Evolutionary conservation across 371 early-diverging fungal genomes (phyloP).

Genomic region (Smittium culicis): DNA sequence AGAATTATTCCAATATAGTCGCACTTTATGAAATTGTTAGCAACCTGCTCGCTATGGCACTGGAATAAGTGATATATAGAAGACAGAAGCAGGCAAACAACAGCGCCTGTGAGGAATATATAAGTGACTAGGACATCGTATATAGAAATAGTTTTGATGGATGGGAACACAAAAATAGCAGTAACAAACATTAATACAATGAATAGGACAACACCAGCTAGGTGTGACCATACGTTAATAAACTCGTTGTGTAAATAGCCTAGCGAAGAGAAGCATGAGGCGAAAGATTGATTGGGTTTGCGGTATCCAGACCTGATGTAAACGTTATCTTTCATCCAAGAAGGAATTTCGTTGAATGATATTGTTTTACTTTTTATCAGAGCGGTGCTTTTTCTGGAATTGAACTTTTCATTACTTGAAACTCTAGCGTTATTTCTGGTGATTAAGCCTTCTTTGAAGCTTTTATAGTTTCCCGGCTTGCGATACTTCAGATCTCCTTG

Average conservation of each 20-base stretch:
- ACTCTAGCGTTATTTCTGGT: too few species aligned
- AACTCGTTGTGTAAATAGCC: conserved; percentile 62
- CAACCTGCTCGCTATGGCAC: conserved; percentile 70
- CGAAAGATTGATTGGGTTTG: conserved; percentile 52
- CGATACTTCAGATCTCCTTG: too few species aligned
- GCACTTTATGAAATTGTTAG: conserved; percentile 58
- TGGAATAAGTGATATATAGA: conserved; percentile 68
- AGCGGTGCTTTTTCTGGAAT: too few species aligned
- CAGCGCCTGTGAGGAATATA: conserved; percentile 52
- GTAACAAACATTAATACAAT: conserved; percentile 39
- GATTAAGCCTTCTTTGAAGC: too few species aligned
- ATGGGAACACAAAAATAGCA: conserved; percentile 41
- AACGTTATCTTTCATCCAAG: conserved; percentile 66
- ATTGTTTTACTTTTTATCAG: background rate
- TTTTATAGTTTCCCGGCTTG: too few species aligned
- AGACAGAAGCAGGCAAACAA: conserved; percentile 63
- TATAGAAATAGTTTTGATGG: conserved; percentile 37
- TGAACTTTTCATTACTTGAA: too few species aligned
- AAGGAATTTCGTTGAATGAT: conserved; percentile 43
- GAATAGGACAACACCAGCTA: conserved; percentile 55
- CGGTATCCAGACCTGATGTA: conserved; percentile 65
- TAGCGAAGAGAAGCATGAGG: conserved; percentile 47
- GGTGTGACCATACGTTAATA: conserved; percentile 77
- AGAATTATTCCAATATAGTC: conserved; percentile 87
- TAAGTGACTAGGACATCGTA: conserved; percentile 50